Conservation (phyloP, 257 asterid species). For the Solanum gandarillasii region DNA sequence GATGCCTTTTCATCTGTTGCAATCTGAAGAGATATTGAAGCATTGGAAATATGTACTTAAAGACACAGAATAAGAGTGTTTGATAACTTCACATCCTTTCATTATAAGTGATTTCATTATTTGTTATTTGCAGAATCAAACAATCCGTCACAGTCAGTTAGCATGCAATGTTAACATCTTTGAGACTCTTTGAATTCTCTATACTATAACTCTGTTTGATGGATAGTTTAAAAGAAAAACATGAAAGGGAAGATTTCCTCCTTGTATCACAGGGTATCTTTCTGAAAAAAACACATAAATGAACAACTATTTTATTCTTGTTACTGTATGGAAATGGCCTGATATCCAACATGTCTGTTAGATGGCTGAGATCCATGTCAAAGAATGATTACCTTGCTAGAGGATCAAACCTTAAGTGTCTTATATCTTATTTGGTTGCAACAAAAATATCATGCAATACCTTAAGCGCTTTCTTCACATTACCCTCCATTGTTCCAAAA, state of each 20-base stretch:
- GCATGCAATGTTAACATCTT: not conserved
- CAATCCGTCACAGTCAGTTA: not conserved
- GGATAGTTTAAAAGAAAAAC: not conserved
- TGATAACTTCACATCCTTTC: not conserved
- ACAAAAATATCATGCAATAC: conserved; percentile 16
- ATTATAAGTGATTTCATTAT: not conserved
- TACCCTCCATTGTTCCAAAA: conserved; percentile 96
- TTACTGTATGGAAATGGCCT: not conserved
- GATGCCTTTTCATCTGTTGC: conserved; percentile 71
- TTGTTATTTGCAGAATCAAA: not conserved
- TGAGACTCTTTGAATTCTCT: not conserved
- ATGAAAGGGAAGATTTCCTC: not conserved
- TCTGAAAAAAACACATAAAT: not conserved
- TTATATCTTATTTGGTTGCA: not conserved
- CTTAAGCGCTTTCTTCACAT: conserved; percentile 90
- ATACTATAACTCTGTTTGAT: not conserved
- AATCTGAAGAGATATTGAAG: conserved; percentile 35
- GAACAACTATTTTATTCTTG: not conserved
- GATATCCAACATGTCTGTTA: not conserved
- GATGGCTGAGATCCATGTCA: not conserved
- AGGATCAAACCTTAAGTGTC: not conserved
- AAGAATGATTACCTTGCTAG: not conserved
- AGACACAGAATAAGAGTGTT: not conserved
- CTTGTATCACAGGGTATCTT: not conserved
- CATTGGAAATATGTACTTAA: not conserved